Percentiles rank a stretch among this genome's conserved stretches.
Conservation (phyloP, 495 filamentous ascomycete genomes). For the Penicillium alfredii region DNA sequence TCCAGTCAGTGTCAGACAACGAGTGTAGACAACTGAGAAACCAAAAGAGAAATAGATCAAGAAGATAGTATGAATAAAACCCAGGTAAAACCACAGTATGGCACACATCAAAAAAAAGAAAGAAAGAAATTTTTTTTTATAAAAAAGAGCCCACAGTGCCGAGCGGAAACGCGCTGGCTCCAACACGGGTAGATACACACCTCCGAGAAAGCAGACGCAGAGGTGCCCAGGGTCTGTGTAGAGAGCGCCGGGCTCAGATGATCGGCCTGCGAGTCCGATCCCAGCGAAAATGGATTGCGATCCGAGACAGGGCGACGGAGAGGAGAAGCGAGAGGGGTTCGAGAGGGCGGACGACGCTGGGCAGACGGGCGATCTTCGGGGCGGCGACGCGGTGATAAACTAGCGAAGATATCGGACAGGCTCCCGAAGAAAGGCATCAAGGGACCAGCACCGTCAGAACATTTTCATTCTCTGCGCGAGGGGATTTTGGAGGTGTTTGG, state of each 20-base stretch:
- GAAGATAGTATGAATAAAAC: conserved; percentile 3
- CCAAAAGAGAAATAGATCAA: neutral
- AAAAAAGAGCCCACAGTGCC: too few relatives aligned
- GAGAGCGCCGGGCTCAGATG: too few relatives aligned
- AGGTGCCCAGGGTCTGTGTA: too few relatives aligned
- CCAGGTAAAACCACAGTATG: neutral
- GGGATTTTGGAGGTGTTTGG: too few relatives aligned
- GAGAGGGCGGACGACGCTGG: conserved; percentile 4
- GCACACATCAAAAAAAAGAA: conserved; percentile 1
- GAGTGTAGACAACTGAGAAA: neutral
- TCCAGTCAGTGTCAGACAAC: conserved; percentile 7
- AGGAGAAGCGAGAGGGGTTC: too few relatives aligned
- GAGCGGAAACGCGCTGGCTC: neutral
- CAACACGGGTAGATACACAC: conserved; percentile 13
- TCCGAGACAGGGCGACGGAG: too few relatives aligned
- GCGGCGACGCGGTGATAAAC: conserved; percentile 17
- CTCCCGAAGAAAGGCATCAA: conserved; percentile 19
- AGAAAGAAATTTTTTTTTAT: conserved; percentile 2
- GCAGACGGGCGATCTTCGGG: conserved; percentile 13
- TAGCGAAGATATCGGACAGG: conserved; percentile 11
- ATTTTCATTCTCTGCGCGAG: too few relatives aligned
- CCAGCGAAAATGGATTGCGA: too few relatives aligned
- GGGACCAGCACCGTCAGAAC: conserved; percentile 1
- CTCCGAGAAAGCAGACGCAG: conserved; percentile 7
- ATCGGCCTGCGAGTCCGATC: too few relatives aligned